A percentile compares a stretch with the other conserved stretches of the same genome.
Conservation (phyloP, 192 early-diverging fungal genomes). For the Coemansia nantahalensis region DNA sequence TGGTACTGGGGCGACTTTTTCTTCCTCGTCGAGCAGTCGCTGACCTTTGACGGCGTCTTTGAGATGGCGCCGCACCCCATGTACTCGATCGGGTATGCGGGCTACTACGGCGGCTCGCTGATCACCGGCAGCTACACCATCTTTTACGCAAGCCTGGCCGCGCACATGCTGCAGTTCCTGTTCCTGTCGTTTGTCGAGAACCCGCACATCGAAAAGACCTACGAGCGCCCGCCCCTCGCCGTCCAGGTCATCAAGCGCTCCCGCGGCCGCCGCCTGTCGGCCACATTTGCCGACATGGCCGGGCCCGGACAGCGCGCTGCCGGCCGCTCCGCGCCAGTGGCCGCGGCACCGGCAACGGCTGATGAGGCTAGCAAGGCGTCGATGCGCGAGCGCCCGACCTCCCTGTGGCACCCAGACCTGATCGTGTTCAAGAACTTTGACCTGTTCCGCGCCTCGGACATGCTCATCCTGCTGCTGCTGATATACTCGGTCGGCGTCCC, state of each 20-base stretch:
- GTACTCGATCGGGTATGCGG: constrained; percentile 97
- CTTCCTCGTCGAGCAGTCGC: constrained; percentile 87
- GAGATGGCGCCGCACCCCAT: constrained; percentile 98
- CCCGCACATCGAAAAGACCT: constrained; percentile 78
- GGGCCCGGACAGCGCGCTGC: constrained; percentile 5
- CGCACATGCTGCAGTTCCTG: constrained; percentile 83
- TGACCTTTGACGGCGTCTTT: constrained; percentile 91
- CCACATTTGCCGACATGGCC: constrained; percentile 11
- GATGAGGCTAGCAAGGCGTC: constrained; percentile 14
- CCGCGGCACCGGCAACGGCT: too few species aligned
- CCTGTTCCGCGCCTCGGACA: constrained; percentile 77
- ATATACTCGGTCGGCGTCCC: constrained; percentile 73
- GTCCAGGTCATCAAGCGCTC: constrained; percentile 47
- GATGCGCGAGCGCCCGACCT: constrained; percentile 43
- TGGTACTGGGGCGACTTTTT: constrained; percentile 99
- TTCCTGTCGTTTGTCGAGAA: constrained; percentile 92
- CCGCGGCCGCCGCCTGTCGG: constrained; percentile 34
- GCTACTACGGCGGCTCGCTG: constrained; percentile 92
- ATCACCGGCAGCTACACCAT: constrained; percentile 91
- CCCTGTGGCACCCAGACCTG: constrained; percentile 74
- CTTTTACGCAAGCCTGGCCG: constrained; percentile 82
- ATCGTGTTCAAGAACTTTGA: constrained; percentile 93
- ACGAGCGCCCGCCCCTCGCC: constrained; percentile 54
- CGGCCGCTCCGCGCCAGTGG: too few species aligned
- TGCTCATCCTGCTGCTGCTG: constrained; percentile 74